Evolutionary conservation across 2,329 filamentous ascomycete genomes (phyloP), one percentile per base, ranked within the genome.

Genomic region (Sporothrix dimorphospora): DNA sequence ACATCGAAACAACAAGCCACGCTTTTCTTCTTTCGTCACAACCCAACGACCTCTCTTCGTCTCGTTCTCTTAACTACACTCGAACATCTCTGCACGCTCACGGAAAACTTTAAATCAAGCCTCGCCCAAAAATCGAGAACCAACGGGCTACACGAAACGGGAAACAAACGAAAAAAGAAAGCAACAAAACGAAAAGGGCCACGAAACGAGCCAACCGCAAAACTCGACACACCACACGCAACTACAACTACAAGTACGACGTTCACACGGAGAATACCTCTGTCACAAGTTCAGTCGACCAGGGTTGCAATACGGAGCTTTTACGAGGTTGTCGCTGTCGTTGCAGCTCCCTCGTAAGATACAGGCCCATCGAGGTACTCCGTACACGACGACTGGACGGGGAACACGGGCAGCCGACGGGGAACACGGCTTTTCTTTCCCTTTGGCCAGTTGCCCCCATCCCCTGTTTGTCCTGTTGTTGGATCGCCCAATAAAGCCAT

Each of bases 391-490:
- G 34, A 63, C 34, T 63, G 57, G 57, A 63, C 57, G 57, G 57
- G 57, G 57, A 61, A 61, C 34, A 61, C 57, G 57, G 57, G 11
- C 34, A 40, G 19, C 38, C 59, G 16, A 70, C 68, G 68, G 68
- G 68, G 68, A 70, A 70, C 42, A 51, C 68, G 68, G 68, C 40
- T 70, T n/a, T 49, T 49, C 40, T 61, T 70, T 70, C 68, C 68
- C 42, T 47, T 70, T 61, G 38, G 53, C 24, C 21, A 51, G 45
- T 7, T 27, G 2, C 30, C 47, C 11, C 53, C 34, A n/a, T n/a
- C 49, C 49, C 16, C 16, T n/a, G n/a, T n/a, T n/a, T n/a, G n/a
- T 8, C 12, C 16, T 67, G 63, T 12, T 51, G 24, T n/a, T 57
- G 53, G 3, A 19, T 34, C 30, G 30, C 6, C 30, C 6, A 42